Evolutionary conservation across 1,139 yeast genomes (phyloP).

Genomic region (Spathaspora jeffriesii): DNA sequence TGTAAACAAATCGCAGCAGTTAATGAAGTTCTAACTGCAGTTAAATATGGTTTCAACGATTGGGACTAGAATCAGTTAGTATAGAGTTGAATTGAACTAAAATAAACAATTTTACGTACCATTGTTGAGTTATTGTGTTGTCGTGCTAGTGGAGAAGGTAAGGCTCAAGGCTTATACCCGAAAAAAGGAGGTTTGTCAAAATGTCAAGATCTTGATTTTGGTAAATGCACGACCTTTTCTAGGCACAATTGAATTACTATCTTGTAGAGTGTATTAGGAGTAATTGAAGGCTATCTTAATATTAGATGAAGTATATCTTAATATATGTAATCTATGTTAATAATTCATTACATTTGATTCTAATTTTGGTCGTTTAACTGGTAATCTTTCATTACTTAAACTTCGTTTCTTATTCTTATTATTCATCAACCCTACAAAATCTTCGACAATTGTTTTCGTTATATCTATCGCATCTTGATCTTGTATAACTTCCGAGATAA

Average conservation of each 20-base stretch:
- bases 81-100: neutral
- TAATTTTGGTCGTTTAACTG: conserved; percentile 9
- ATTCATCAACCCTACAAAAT: conserved; percentile 5
- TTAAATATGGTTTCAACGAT: conserved; percentile 91
- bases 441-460: conserved; percentile 6
- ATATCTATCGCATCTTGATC: conserved; percentile 1
- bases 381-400: conserved; percentile 5
- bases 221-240: conserved; percentile 1
- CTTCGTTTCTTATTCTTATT: conserved; percentile 10
- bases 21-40: conserved; percentile 91
- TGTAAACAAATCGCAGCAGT: conserved; percentile 96
- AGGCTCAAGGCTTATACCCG: neutral
- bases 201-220: neutral
- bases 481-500: neutral
- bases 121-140: neutral
- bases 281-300: neutral
- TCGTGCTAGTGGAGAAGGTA: neutral
- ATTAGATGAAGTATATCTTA: no score
- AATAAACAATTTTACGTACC: conserved; percentile 4
- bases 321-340: no score
- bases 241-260: no score
- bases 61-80: conserved; percentile 56
- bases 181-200: neutral
- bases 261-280: no score
- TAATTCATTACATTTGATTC: conserved; percentile 14